Percentiles rank a stretch among this genome's conserved stretches.
These are phyloP conservation scores for Oryza brachyantha DNA, from an alignment of 176 grass and related monocot genomes.

Conservation along the genomic window DNA sequence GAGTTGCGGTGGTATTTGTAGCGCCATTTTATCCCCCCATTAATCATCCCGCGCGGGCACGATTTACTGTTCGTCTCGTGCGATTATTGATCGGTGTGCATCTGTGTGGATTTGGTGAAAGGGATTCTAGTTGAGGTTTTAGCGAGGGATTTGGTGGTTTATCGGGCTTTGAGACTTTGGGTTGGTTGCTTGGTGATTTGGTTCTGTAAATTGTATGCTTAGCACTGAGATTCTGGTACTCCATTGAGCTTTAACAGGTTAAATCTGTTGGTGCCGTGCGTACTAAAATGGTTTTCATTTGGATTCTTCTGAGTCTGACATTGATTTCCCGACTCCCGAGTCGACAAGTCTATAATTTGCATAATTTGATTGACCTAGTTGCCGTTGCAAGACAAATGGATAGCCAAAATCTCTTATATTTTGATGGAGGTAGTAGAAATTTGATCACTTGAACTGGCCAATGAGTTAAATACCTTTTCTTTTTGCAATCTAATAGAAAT, in stretches of 20 bases:
- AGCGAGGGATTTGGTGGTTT: not conserved
- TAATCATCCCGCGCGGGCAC: not conserved
- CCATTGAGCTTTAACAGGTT: not conserved
- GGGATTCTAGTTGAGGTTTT: constrained; percentile 16
- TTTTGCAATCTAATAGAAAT: not conserved
- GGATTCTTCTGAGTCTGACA: not conserved
- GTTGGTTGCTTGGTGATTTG: not conserved
- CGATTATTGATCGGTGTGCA: constrained; percentile 8
- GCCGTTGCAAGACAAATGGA: too few relatives aligned
- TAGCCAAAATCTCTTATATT: too few relatives aligned
- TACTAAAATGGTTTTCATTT: not conserved
- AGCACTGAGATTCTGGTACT: not conserved
- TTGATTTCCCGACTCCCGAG: not conserved
- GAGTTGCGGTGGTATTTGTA: not conserved
- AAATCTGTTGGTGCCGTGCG: not conserved
- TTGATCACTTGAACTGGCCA: not conserved
- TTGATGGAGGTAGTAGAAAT: not conserved
- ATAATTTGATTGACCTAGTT: not conserved
- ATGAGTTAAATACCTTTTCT: not conserved
- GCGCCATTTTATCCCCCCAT: not conserved
- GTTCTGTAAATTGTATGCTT: not conserved
- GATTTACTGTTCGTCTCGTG: not conserved
- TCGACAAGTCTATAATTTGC: not conserved
- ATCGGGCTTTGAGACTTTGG: not conserved
- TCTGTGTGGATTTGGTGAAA: constrained; percentile 2